Evolutionary conservation across 768 basidiomycete genomes (phyloP).

Genomic region (Phylloporus scabripes): DNA sequence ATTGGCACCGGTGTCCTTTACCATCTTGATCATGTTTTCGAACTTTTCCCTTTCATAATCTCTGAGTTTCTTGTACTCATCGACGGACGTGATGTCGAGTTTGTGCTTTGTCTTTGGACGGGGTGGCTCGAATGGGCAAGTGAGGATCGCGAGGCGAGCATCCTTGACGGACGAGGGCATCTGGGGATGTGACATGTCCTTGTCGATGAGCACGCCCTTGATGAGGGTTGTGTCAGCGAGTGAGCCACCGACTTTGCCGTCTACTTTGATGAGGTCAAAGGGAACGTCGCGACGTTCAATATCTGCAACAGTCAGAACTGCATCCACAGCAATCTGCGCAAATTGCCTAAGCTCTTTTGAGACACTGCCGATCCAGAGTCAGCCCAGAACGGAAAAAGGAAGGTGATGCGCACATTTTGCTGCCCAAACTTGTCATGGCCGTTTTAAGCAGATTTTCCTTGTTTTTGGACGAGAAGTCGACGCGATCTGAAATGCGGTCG

Average conservation of each 20-base stretch:
- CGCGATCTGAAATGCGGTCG: slow-evolving; percentile 83
- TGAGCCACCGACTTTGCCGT: slow-evolving; percentile 97
- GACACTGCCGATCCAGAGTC: slow-evolving; percentile 52
- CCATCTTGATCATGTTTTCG: slow-evolving; percentile 91
- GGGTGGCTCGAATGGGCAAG: slow-evolving; percentile 98
- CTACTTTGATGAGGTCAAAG: slow-evolving; percentile 98
- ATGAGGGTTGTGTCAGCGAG: slow-evolving; percentile 93
- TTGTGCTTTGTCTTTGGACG: slow-evolving; percentile 99
- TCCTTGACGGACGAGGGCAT: slow-evolving; percentile 89
- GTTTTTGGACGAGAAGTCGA: slow-evolving; percentile 77
- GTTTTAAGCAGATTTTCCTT: slow-evolving; percentile 89
- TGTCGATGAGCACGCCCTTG: slow-evolving; percentile 97
- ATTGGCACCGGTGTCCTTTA: slow-evolving; percentile 96
- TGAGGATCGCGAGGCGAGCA: slow-evolving; percentile 92
- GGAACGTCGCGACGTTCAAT: slow-evolving; percentile 91
- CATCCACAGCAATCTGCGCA: slow-evolving; percentile 96
- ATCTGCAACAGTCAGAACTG: slow-evolving; percentile 92
- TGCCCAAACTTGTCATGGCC: slow-evolving; percentile 93
- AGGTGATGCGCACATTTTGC: slow-evolving; percentile 73
- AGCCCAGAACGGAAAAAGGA: not conserved
- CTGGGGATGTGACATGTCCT: slow-evolving; percentile 99
- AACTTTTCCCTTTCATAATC: slow-evolving; percentile 97
- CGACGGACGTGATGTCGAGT: slow-evolving; percentile 92
- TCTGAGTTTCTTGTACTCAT: slow-evolving; percentile 92
- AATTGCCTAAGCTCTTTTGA: slow-evolving; percentile 95